phyloP scores from a whole-genome alignment of 495 filamentous ascomycete genomes.

The Xylaria venustula region DNA sequence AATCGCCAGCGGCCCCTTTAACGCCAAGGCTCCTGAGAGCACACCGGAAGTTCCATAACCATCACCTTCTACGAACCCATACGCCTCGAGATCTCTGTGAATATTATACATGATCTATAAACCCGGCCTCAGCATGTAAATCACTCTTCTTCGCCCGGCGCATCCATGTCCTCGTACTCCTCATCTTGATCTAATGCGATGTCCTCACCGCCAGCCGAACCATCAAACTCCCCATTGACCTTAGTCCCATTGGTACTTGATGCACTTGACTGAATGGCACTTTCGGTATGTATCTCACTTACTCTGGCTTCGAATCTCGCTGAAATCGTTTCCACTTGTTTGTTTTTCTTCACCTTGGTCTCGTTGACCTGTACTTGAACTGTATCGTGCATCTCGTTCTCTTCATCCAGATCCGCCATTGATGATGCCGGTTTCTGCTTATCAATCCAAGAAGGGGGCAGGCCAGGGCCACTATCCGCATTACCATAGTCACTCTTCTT shows the following conservation, averaged over 20 bases:
- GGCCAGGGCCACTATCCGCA: conserved; percentile 53
- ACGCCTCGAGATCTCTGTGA: not conserved
- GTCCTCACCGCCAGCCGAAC: conserved; percentile 1
- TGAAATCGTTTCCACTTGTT: conserved; percentile 23
- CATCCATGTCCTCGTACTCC: conserved; percentile 26
- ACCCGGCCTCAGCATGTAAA: not conserved
- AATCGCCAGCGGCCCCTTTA: not conserved
- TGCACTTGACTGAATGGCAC: conserved; percentile 9
- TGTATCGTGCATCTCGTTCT: conserved; percentile 37
- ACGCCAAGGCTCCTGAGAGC: conserved; percentile 10
- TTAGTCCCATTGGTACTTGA: conserved; percentile 1
- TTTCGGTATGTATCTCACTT: not conserved
- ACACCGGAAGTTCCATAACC: not conserved
- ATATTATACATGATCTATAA: not conserved
- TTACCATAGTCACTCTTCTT: conserved; percentile 59
- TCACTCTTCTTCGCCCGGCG: conserved; percentile 28
- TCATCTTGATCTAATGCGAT: conserved; percentile 19
- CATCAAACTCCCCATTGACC: not conserved
- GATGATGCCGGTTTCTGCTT: conserved; percentile 27
- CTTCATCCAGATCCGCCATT: conserved; percentile 24
- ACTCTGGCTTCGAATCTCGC: conserved; percentile 20
- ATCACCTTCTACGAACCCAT: conserved; percentile 1
- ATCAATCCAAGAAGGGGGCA: conserved; percentile 50
- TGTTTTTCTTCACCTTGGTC: conserved; percentile 31
- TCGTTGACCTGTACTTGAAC: conserved; percentile 40